phyloP scores from a whole-genome alignment of 2,329 filamentous ascomycete species.

The Sclerotinia nivalis region DNA sequence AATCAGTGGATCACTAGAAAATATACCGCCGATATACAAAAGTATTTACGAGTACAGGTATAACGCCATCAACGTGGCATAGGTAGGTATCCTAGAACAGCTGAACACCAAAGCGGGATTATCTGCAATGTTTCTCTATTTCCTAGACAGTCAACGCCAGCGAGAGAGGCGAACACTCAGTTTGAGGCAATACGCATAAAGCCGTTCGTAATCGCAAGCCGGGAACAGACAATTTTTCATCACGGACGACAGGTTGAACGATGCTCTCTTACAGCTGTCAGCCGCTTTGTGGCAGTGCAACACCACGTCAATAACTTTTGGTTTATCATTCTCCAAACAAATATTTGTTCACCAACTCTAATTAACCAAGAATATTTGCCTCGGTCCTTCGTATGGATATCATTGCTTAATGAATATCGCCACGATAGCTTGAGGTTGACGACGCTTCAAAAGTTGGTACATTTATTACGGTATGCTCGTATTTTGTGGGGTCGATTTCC shows the following conservation, averaged over 20 bases:
- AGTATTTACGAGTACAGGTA: background rate
- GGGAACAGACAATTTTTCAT: slow-evolving; percentile 18
- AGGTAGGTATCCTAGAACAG: slow-evolving; percentile 19
- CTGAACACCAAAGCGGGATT: slow-evolving; percentile 7
- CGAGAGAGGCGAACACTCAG: background rate
- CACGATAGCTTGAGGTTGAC: slow-evolving; percentile 4
- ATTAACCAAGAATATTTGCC: background rate
- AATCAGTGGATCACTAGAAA: background rate
- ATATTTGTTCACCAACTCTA: background rate
- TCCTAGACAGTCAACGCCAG: slow-evolving; percentile 8
- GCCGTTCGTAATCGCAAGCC: slow-evolving; percentile 16
- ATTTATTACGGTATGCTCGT: background rate
- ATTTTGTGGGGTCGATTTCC: background rate
- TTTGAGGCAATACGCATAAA: slow-evolving; percentile 16
- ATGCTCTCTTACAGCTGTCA: background rate
- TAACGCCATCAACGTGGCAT: slow-evolving; percentile 19
- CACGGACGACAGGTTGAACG: slow-evolving; percentile 23
- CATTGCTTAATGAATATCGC: background rate
- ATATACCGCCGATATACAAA: background rate
- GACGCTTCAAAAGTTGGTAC: background rate
- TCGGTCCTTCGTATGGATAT: background rate
- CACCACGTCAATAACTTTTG: slow-evolving; percentile 14
- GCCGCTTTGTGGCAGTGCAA: slow-evolving; percentile 23
- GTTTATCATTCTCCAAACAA: background rate
- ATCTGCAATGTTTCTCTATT: slow-evolving; percentile 16